phyloP scores from a whole-genome alignment of 1,284 basidiomycete species.

The Filobasidium uniguttulatum region DNA sequence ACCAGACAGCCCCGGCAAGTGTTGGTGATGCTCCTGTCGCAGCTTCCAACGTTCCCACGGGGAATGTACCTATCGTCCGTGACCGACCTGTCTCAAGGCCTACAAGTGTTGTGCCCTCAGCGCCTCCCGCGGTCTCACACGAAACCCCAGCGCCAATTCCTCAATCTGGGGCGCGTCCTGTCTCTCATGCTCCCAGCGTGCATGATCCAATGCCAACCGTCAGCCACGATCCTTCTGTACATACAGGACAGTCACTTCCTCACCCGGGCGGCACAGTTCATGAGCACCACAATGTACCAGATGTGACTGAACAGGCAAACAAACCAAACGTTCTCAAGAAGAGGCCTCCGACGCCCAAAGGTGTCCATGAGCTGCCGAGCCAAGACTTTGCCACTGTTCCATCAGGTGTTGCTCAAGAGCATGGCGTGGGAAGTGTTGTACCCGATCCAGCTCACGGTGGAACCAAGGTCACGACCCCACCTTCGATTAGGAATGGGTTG shows the following conservation, averaged over 20 bases:
- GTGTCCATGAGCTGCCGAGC: neutral
- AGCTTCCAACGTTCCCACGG: neutral
- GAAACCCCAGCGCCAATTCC: neutral
- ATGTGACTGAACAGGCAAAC: neutral
- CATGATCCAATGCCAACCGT: no score
- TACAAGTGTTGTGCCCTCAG: neutral
- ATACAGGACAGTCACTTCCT: neutral
- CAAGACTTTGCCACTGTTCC: neutral
- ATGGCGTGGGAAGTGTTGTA: no score
- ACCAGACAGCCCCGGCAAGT: neutral
- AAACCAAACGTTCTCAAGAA: constrained; percentile 11
- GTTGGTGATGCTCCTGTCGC: neutral
- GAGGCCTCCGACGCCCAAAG: neutral
- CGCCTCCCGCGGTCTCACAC: neutral
- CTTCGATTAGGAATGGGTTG: no score
- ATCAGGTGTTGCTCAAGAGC: no score
- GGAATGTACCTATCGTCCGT: neutral
- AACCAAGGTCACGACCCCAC: no score
- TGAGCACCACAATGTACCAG: no score
- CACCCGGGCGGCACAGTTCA: neutral
- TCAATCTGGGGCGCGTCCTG: no score
- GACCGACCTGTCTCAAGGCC: neutral
- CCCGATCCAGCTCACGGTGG: no score
- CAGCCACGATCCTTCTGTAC: no score
- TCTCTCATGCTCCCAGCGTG: no score